A percentile compares a stretch with the other conserved stretches of the same genome.
Conservation (phyloP, 805 yeast species). For the Candida caryicola region DNA sequence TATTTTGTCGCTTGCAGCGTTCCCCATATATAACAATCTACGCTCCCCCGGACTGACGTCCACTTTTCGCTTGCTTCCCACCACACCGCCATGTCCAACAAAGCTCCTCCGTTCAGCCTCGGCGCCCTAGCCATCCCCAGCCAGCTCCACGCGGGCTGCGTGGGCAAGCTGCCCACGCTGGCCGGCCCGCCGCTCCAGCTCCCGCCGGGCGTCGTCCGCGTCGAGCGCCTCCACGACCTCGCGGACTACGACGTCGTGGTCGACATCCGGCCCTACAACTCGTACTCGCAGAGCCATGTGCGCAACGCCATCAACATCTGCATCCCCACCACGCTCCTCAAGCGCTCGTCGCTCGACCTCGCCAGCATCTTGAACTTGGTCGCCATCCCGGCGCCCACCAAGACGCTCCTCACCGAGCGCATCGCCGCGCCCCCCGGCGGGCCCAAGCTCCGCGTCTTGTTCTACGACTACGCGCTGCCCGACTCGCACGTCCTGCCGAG, state of each 20-base stretch:
- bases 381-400: slow-evolving; percentile 20
- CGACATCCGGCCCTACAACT: slow-evolving; percentile 41
- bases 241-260: slow-evolving; percentile 20
- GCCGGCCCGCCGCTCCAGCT: neutral
- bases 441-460: slow-evolving; percentile 20
- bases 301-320: slow-evolving; percentile 36
- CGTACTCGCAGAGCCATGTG: slow-evolving; percentile 29
- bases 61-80: too few species aligned
- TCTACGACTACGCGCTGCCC: slow-evolving; percentile 34
- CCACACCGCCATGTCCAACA: neutral
- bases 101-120: neutral
- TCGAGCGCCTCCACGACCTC: slow-evolving; percentile 7
- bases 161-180: neutral
- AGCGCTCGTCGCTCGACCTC: slow-evolving; percentile 34
- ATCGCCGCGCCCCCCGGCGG: slow-evolving; percentile 1
- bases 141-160: neutral
- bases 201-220: slow-evolving; percentile 7
- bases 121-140: neutral
- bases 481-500: slow-evolving; percentile 19
- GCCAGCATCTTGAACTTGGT: slow-evolving; percentile 31
- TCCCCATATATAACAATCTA: too few species aligned
- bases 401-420: slow-evolving; percentile 16
- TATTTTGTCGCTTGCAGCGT: too few species aligned
- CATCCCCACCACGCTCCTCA: slow-evolving; percentile 44
- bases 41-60: too few species aligned